A percentile compares a stretch with the other conserved stretches of the same genome.
These are phyloP conservation scores for Vanrija sp. DNA, from an alignment of 1,284 basidiomycete genomes.

Conservation along the genomic window DNA sequence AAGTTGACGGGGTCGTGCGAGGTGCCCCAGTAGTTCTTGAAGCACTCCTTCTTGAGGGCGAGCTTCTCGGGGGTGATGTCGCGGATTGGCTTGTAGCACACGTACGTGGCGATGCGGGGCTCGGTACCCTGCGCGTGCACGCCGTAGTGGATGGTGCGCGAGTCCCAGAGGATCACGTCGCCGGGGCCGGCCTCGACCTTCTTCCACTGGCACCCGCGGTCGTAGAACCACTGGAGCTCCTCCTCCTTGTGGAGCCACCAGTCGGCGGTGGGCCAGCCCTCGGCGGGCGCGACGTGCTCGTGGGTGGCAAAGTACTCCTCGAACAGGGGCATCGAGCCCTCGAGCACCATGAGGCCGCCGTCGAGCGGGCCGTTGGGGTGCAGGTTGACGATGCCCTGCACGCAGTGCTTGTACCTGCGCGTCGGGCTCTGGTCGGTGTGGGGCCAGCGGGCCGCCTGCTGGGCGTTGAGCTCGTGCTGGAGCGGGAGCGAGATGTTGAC, in stretches of 20 bases:
- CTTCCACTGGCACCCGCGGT: slow-evolving; percentile 36
- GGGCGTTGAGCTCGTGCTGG: slow-evolving; percentile 24
- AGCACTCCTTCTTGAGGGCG: slow-evolving; percentile 20
- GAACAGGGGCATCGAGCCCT: slow-evolving; percentile 39
- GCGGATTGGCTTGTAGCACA: slow-evolving; percentile 41
- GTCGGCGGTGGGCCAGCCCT: slow-evolving; percentile 39
- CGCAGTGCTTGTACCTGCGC: slow-evolving; percentile 44
- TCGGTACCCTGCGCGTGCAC: slow-evolving; percentile 28
- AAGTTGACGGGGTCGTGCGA: slow-evolving; percentile 40
- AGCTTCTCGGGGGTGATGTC: slow-evolving; percentile 26
- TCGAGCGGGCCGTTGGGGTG: slow-evolving; percentile 47
- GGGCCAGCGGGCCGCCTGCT: slow-evolving; percentile 35
- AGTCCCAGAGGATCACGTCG: slow-evolving; percentile 40
- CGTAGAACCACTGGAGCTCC: slow-evolving; percentile 36
- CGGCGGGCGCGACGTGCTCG: slow-evolving; percentile 34
- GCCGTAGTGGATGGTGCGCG: slow-evolving; percentile 33
- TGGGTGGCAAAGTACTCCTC: slow-evolving; percentile 44
- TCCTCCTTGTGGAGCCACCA: slow-evolving; percentile 38
- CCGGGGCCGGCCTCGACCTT: slow-evolving; percentile 37
- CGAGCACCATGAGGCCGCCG: slow-evolving; percentile 50
- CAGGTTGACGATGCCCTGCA: slow-evolving; percentile 50
- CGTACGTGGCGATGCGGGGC: slow-evolving; percentile 39
- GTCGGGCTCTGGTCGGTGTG: slow-evolving; percentile 47
- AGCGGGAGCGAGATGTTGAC: slow-evolving; percentile 47
- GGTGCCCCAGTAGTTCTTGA: slow-evolving; percentile 24